Base-by-base conservation (phyloP, 208 protist species). In the Wallacemonas sp. region DNA sequence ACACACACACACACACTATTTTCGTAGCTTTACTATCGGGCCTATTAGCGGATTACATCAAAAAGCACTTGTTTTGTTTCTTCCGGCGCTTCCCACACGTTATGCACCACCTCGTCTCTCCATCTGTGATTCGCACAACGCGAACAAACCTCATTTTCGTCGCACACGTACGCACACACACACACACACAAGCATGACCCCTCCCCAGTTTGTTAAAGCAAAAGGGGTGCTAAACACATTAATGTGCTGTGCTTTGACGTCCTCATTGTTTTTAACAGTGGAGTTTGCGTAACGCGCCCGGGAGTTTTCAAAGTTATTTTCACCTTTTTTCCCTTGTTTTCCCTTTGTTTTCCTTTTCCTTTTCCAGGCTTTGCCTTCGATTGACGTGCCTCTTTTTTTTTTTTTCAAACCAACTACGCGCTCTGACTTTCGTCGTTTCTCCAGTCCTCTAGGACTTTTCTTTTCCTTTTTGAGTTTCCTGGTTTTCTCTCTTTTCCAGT, bases 301-400 rank as follows among this genome's bases (percentile, higher is more conserved):
- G 36, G 12, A 57, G 26, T 55, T 30, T 53, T 66, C 27, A 6
- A 46, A 46, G 15, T 22, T 50, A 26, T 21, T 54, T 37, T 46
- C 58, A 26, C 26, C 21, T 46, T 68, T 61, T 61, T 48, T 32
- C 57, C 27, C 52, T 37, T 30, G 5, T n/a, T 52, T 54, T 59
- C 44, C 26, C 32, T 29, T 57, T 70, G 64, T 70, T 41, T 63
- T 54, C 44, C 34, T 53, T 59, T 44, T 57, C 26, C 45, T 67
- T n/a, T n/a, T n/a, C n/a, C n/a, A n/a, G n/a, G n/a, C n/a, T n/a
- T n/a, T n/a, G n/a, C n/a, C n/a, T n/a, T n/a, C n/a, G n/a, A 13
- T 39, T 6, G 36, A 39, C 36, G 9, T 48, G 5, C 42, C 19
- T 48, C 19, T n/a, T 48, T 48, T 48, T n/a, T 48, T 21, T 19